A percentile compares a stretch with the other conserved stretches of the same genome.
phyloP scores from a whole-genome alignment of 345 rosid species.

The Brassica nigra region DNA sequence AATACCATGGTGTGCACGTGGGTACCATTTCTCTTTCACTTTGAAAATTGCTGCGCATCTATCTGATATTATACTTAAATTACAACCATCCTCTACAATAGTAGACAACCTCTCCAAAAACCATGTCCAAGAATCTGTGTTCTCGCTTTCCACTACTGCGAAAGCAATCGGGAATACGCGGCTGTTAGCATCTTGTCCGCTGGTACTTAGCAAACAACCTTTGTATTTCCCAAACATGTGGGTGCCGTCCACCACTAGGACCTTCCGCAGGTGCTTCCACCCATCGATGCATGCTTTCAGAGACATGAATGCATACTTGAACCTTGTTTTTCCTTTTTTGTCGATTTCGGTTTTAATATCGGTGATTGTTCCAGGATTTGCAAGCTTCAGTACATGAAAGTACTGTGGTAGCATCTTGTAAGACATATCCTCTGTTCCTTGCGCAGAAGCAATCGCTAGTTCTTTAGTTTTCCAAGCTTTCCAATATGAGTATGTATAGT shows the following conservation, averaged over 20 bases:
- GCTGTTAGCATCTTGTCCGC: background rate
- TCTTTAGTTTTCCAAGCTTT: background rate
- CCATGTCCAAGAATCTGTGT: background rate
- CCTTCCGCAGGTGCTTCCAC: background rate
- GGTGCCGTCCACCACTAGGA: background rate
- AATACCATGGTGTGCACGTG: background rate
- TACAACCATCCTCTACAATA: background rate
- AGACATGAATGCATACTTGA: background rate
- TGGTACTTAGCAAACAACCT: background rate
- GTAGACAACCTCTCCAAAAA: background rate
- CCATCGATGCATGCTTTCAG: background rate
- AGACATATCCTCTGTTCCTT: background rate
- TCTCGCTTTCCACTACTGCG: background rate
- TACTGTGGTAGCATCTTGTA: background rate
- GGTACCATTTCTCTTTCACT: background rate
- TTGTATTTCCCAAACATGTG: background rate
- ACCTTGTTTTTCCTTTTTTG: background rate
- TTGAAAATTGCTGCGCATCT: background rate
- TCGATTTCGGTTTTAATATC: background rate
- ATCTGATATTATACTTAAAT: background rate
- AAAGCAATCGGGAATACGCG: background rate
- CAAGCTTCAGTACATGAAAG: background rate
- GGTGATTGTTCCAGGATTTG: background rate
- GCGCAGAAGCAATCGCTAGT: background rate
- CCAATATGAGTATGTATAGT: background rate